These are phyloP conservation scores for Pseudogymnoascus sp. DNA, from an alignment of 2,329 filamentous ascomycete species.

Conservation along the genomic window DNA sequence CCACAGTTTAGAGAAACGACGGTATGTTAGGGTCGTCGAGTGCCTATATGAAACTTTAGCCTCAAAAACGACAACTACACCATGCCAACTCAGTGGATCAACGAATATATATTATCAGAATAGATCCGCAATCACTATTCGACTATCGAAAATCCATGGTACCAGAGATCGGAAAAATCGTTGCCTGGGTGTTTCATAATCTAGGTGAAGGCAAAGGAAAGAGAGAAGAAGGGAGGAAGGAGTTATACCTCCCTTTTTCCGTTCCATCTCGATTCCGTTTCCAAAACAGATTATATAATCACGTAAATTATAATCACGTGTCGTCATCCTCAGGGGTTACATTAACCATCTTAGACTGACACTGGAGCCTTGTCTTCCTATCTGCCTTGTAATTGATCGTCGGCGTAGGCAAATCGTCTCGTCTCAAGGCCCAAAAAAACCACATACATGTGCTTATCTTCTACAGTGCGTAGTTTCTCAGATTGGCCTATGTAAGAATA, in stretches of 20 bases:
- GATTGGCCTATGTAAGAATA: no score
- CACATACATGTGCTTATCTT: no score
- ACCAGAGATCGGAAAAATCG: neutral
- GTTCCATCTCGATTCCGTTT: no score
- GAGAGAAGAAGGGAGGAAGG: neutral
- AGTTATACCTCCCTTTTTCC: no score
- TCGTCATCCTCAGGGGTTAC: neutral
- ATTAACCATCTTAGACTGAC: no score
- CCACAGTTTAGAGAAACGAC: neutral
- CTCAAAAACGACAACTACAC: neutral
- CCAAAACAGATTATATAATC: neutral
- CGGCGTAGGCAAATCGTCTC: no score
- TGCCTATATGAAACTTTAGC: neutral
- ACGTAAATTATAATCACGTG: neutral
- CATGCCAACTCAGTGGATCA: neutral
- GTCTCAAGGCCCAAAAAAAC: no score
- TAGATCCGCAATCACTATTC: neutral
- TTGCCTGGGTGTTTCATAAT: neutral
- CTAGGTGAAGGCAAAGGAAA: neutral
- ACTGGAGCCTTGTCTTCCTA: no score
- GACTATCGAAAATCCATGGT: neutral
- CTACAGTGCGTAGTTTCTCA: no score
- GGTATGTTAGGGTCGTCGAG: neutral
- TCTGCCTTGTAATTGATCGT: no score
- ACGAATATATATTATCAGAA: neutral